A percentile compares a stretch with the other conserved stretches of the same genome.
phyloP scores from a whole-genome alignment of 768 basidiomycete species.

The Fibroporia radiculosa region DNA sequence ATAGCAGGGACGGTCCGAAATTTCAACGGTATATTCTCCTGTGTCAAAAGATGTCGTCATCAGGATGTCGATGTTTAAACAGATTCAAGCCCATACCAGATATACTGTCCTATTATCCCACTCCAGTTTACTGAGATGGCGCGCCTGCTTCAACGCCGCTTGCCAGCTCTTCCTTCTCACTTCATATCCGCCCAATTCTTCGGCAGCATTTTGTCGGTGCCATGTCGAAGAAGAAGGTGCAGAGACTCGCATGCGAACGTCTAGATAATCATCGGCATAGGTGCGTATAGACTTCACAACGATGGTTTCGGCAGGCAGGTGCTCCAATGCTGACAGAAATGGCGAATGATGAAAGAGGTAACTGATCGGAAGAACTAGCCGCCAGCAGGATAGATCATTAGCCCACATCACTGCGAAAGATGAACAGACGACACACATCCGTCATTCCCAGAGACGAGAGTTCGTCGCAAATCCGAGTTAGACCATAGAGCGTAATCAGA shows the following conservation, averaged over 20 bases:
- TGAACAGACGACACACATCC: constrained; percentile 39
- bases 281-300: constrained; percentile 56
- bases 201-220: constrained; percentile 22
- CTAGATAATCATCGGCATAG: constrained; percentile 37
- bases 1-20: constrained; percentile 46
- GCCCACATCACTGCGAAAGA: neutral
- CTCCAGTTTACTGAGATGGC: constrained; percentile 29
- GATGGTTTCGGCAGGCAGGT: constrained; percentile 34
- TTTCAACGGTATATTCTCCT: constrained; percentile 67
- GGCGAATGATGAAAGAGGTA: constrained; percentile 39
- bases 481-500: constrained; percentile 66
- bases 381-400: neutral
- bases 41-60: neutral
- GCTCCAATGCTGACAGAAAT: constrained; percentile 10
- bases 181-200: constrained; percentile 52
- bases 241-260: constrained; percentile 55
- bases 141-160: constrained; percentile 13
- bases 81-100: constrained; percentile 35
- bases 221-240: constrained; percentile 32
- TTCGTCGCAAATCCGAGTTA: constrained; percentile 39
- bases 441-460: constrained; percentile 35
- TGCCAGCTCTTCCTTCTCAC: constrained; percentile 47
- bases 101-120: constrained; percentile 67
- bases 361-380: constrained; percentile 52
- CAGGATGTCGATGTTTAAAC: neutral